These are phyloP conservation scores for Globomyces sp. DNA, from an alignment of 371 early-diverging fungal genomes.

Conservation along the genomic window DNA sequence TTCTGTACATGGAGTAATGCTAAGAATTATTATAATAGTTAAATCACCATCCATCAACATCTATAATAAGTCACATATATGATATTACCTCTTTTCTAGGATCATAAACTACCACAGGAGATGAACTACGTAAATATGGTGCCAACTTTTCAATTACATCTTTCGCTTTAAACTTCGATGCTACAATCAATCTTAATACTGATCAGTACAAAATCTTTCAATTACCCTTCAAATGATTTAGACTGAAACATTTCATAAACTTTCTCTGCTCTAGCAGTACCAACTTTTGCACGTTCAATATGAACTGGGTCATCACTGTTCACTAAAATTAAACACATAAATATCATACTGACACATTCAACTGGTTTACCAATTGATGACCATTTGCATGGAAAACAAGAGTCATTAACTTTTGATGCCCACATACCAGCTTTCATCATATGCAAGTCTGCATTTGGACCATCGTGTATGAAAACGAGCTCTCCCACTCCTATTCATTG, in stretches of 20 bases:
- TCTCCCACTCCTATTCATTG: not conserved
- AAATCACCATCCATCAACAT: not conserved
- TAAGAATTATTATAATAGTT: slow-evolving; percentile 22
- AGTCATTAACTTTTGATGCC: too few species aligned
- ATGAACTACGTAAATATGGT: slow-evolving; percentile 72
- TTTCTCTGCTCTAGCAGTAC: slow-evolving; percentile 1
- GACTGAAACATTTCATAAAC: too few species aligned
- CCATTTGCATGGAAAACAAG: too few species aligned
- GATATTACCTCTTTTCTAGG: slow-evolving; percentile 68
- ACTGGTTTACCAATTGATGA: too few species aligned
- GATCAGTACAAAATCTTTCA: too few species aligned
- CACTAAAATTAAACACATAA: too few species aligned
- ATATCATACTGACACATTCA: too few species aligned
- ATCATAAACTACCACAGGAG: slow-evolving; percentile 83
- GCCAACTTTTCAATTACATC: slow-evolving; percentile 66
- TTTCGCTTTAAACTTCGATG: slow-evolving; percentile 68
- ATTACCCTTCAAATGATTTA: too few species aligned
- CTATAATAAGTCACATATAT: not conserved
- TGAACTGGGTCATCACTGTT: too few species aligned
- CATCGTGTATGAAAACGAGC: slow-evolving; percentile 12
- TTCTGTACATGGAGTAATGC: slow-evolving; percentile 10
- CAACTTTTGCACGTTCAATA: not conserved
- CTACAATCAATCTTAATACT: slow-evolving; percentile 65
- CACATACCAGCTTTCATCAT: not conserved
- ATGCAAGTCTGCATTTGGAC: slow-evolving; percentile 11